A percentile compares a stretch with the other conserved stretches of the same genome.
Conservation (phyloP, 768 basidiomycete species). For the Tricholoma hemisulphureum region DNA sequence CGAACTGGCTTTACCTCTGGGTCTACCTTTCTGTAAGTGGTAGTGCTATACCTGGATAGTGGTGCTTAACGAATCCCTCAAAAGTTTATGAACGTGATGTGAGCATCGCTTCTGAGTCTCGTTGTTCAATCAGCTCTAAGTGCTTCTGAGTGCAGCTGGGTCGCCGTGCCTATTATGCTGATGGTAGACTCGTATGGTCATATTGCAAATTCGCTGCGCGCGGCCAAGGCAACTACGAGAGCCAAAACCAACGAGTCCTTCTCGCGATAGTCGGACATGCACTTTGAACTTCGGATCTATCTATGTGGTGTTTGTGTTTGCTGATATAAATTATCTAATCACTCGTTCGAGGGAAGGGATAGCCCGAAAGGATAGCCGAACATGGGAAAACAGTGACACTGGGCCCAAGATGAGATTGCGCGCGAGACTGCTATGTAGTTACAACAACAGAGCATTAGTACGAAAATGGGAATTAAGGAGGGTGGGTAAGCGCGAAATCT, state of each 20-base stretch:
- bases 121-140: conserved; percentile 1
- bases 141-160: conserved; percentile 58
- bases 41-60: neutral
- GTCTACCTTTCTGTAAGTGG: conserved; percentile 74
- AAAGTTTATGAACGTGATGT: conserved; percentile 83
- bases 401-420: too few species aligned
- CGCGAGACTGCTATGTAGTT: too few species aligned
- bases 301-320: too few species aligned
- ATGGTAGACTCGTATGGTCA: conserved; percentile 77
- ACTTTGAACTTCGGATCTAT: too few species aligned
- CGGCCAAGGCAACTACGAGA: conserved; percentile 22
- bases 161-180: conserved; percentile 69
- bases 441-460: too few species aligned
- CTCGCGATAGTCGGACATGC: neutral
- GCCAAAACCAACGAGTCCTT: conserved; percentile 31
- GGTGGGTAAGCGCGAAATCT: too few species aligned
- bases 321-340: too few species aligned
- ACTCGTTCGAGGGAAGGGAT: too few species aligned
- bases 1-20: conserved; percentile 72
- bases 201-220: conserved; percentile 61
- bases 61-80: neutral
- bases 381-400: too few species aligned
- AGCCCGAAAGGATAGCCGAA: too few species aligned
- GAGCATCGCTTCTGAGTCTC: conserved; percentile 25
- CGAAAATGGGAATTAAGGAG: too few species aligned